A percentile compares a stretch with the other conserved stretches of the same genome.
Evolutionary conservation across 768 basidiomycete species (phyloP).

Genomic region (Leucogyrophana mollusca): DNA sequence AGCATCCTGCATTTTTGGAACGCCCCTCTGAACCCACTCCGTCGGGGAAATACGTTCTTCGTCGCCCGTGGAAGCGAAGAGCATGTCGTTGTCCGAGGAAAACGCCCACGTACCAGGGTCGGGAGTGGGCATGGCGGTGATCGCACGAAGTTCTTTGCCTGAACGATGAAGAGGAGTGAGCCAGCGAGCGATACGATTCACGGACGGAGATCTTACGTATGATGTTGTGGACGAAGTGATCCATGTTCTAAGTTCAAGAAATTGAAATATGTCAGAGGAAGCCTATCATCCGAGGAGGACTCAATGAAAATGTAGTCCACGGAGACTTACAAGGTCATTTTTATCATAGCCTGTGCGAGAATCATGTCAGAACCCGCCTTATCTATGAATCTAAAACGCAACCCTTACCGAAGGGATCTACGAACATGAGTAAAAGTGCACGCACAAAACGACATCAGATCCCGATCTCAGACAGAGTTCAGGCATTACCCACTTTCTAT

Average conservation of each 20-base stretch:
- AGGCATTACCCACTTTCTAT: slow-evolving; percentile 57
- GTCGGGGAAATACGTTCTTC: slow-evolving; percentile 42
- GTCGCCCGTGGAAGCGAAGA: slow-evolving; percentile 39
- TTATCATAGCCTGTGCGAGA: slow-evolving; percentile 56
- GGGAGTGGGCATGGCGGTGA: slow-evolving; percentile 61
- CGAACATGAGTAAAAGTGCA: slow-evolving; percentile 3
- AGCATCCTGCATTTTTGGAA: slow-evolving; percentile 39
- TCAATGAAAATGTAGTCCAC: background rate
- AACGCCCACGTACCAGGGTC: slow-evolving; percentile 62
- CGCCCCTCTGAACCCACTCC: slow-evolving; percentile 57
- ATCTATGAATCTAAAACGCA: slow-evolving; percentile 2
- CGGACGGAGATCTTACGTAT: slow-evolving; percentile 44
- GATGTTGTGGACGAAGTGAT: slow-evolving; percentile 70
- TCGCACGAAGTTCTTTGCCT: slow-evolving; percentile 61
- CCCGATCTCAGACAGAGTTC: background rate
- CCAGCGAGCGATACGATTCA: slow-evolving; percentile 2
- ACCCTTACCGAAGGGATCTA: slow-evolving; percentile 46
- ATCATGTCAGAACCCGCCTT: too few relatives aligned
- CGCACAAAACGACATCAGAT: slow-evolving; percentile 1
- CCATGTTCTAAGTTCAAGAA: slow-evolving; percentile 46
- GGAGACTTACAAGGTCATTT: slow-evolving; percentile 58
- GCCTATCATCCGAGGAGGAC: slow-evolving; percentile 10
- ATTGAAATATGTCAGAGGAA: slow-evolving; percentile 4
- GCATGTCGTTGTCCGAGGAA: slow-evolving; percentile 52
- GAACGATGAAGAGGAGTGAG: slow-evolving; percentile 7